Base-by-base conservation (phyloP, 495 filamentous ascomycete genomes). In the Penicillium maclennaniae region DNA sequence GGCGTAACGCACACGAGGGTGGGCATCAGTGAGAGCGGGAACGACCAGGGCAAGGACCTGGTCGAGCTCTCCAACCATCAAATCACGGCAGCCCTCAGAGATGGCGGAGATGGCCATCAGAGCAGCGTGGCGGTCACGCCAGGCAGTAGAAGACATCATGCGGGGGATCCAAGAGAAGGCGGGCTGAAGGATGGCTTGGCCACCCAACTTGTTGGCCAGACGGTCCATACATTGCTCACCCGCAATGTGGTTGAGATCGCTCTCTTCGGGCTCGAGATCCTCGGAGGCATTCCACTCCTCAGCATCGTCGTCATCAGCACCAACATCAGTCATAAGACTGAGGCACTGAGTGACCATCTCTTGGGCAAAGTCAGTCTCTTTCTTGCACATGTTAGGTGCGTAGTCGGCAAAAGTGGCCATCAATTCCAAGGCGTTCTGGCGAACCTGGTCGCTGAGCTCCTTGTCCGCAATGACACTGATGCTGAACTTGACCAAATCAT, bases 51-150 rank as follows among this genome's bases (percentile, higher is more conserved):
- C 91, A 53, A 99, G 77, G 20, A 99, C 92, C 66, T 96, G 89
- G 64, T 89, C 88, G 4, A 99, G 77, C 66, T 99, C 92, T 43
- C 87, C 88, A 50, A 92, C 80, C 95, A 99, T 99, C 55, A 96
- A 77, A 21, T 97, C 95, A 48, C 89, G 83, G 62, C 95, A 99
- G 19, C 95, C 95, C 69, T 99, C 95, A 0, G 95, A 97, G 56
- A 99, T 99, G 53, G 95, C 95, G 17, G 95, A 97, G 48, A 99
- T 95, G 8, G 95, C 95, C 95, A 99, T 99, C 47, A 99, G 83
- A 51, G 95, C 93, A 8, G 95, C 95, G 67, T 99, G 95, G 41
- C 92, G 83, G 69, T 99, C 93, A 62, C 90, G 85, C 95, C 95
- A 99, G 39, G 88, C 82, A 53, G 88, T 85, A 16, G 95, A 97